A percentile compares a stretch with the other conserved stretches of the same genome.
phyloP scores from a whole-genome alignment of 2,329 filamentous ascomycete species.

The Calonectria fujianensis region DNA sequence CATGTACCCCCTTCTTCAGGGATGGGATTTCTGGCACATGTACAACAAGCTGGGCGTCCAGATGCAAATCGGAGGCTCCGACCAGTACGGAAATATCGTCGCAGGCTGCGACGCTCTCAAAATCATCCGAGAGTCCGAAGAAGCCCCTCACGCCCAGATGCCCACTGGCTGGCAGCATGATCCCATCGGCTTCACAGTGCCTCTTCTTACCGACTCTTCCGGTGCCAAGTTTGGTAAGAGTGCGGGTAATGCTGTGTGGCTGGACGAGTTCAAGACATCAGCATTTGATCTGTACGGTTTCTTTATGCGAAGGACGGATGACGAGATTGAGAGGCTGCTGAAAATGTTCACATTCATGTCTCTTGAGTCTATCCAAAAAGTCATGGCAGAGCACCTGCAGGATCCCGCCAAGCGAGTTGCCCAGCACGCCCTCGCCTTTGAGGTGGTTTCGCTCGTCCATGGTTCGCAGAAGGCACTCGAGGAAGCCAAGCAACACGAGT shows the following conservation, averaged over 20 bases:
- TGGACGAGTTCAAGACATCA: constrained; percentile 87
- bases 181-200: constrained; percentile 92
- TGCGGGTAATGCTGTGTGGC: constrained; percentile 94
- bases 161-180: constrained; percentile 67
- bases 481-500: constrained; percentile 74
- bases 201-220: constrained; percentile 88
- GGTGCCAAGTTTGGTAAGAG: constrained; percentile 97
- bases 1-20: constrained; percentile 93
- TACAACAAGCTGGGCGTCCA: constrained; percentile 80
- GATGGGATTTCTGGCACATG: constrained; percentile 97
- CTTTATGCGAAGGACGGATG: constrained; percentile 88
- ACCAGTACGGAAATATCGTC: constrained; percentile 97
- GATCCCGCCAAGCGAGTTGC: constrained; percentile 84
- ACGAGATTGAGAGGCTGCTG: constrained; percentile 86
- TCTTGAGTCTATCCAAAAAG: constrained; percentile 76
- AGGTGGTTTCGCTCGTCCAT: constrained; percentile 88
- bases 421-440: constrained; percentile 88
- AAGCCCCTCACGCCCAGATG: constrained; percentile 64
- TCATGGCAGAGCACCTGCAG: constrained; percentile 80
- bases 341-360: constrained; percentile 95
- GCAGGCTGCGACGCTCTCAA: constrained; percentile 92
- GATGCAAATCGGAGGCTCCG: constrained; percentile 94
- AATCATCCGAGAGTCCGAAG: constrained; percentile 77
- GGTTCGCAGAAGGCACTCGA: constrained; percentile 78
- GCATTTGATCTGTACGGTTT: constrained; percentile 93